Base-by-base conservation (phyloP, 768 basidiomycete species). In the Suillus weaverae region DNA sequence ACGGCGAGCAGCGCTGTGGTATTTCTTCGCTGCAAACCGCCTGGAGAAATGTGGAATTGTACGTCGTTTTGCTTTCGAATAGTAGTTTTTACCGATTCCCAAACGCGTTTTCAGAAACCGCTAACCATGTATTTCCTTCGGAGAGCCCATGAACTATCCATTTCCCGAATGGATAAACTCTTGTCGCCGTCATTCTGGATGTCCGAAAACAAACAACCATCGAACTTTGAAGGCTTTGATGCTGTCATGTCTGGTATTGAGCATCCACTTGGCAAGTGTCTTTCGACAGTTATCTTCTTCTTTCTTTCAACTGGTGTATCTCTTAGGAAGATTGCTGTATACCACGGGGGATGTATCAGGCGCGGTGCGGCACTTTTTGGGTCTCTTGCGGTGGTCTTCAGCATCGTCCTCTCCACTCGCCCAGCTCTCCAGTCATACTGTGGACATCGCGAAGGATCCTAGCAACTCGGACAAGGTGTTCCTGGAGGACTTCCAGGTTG, bases 41-140 rank as follows among this genome's bases (percentile, higher is more conserved):
- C 77, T 95, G 36, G 93, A 95, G 73, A 94, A 91, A 77, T 90
- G 88, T 68, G 93, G 93, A 26, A 88, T 93, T 68, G 92, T 95
- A 67, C 68, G 92, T 81, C 30, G 38, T 26, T 55, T 66, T n/a
- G 54, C 60, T 60, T 39, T 56, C 64, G 46, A 69, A 41, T n/a
- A 43, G 60, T 35, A 35, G 57, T 64, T 62, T 55, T 64, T 36
- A 16, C 41, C 26, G 33, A 39, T 41, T 44, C 68, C 22, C 62
- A 20, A 66, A 43, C 1, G 61, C 48, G 22, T 59, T 55, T 64
- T 50, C 68, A 95, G 92, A 95, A 92, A 90, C 88, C 91, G 0
- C 72, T 95, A 62, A 94, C 93, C 2, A 89, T 92, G 83, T 86
- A 91, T 72, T 90, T 94, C 70, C 81, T 95, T 36, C 86, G 87